Evolutionary conservation across 306 rosid species (phyloP), one percentile per base, ranked within the genome.

Genomic region (Citrullus amarus): DNA sequence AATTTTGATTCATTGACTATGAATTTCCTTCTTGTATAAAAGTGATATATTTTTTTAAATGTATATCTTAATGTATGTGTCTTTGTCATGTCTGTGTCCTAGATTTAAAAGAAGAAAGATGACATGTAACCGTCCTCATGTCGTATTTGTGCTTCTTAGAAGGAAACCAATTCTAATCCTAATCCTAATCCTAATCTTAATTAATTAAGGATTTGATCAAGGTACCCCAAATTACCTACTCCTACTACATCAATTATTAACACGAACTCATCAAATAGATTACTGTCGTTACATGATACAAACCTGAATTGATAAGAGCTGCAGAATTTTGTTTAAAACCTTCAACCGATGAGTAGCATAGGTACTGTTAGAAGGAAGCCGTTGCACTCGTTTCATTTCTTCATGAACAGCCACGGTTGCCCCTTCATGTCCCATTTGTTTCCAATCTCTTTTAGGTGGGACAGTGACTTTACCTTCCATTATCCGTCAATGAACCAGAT

Each of bases 241-340:
- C 5, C 54, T 48, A 48, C 54, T 48, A 13, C 54, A 48, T 4
- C 54, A 48, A 48, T 16, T n/a, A 68, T 41, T 11, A 20, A 41
- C 74, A 68, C 6, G 32, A 68, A 68, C 54, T 68, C 54, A 68
- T n/a, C 53, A n/a, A 4, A 68, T 48, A 25, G 77, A 72, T 72
- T 32, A 3, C 39, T 65, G 39, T 59, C 13, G 41, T 69, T 41
- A 8, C 58, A 46, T 22, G 41, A 71, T 69, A 65, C 71, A 32
- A 25, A 94, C 98, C 96, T 92, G 93, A 82, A 86, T 28, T 14
- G 93, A 80, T 79, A 92, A 73, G 65, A 94, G 96, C 79, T 90
- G 92, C 87, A 92, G 83, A 83, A 90, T 84, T 83, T 89, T 94
- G 85, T 87, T 87, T 41, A 94, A 96, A 83, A 94, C 93, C 86